These are phyloP conservation scores for Dactylellina cionopaga DNA, from an alignment of 2,329 filamentous ascomycete genomes.

Conservation along the genomic window DNA sequence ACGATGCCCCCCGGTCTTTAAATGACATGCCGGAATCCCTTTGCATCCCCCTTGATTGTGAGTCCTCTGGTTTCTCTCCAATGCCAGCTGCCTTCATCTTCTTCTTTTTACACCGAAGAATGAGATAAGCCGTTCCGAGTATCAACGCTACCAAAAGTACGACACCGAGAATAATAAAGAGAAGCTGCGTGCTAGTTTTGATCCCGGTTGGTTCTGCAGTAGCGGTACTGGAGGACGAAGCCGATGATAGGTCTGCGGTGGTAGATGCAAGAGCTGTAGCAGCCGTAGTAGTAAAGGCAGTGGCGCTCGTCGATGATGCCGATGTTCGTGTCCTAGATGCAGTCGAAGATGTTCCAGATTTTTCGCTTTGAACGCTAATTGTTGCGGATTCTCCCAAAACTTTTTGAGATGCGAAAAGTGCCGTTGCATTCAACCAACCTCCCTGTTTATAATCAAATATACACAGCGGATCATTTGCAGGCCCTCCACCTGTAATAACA, in stretches of 20 bases:
- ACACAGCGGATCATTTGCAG: conserved; percentile 50
- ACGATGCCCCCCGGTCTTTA: conserved; percentile 56
- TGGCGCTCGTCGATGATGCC: background rate
- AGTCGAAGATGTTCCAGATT: conserved; percentile 21
- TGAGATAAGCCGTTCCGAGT: conserved; percentile 52
- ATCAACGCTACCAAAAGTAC: conserved; percentile 53
- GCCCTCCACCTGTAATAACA: conserved; percentile 55
- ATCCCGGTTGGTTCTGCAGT: conserved; percentile 31
- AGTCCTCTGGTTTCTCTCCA: conserved; percentile 40
- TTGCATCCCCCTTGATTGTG: conserved; percentile 21
- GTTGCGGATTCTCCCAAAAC: conserved; percentile 13
- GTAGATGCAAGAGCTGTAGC: conserved; percentile 18
- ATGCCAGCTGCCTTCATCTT: conserved; percentile 41
- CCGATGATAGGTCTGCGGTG: conserved; percentile 17
- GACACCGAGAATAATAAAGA: conserved; percentile 55
- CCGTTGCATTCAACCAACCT: conserved; percentile 55
- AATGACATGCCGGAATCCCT: conserved; percentile 55
- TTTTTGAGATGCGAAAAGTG: conserved; percentile 41
- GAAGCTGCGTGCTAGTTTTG: conserved; percentile 54
- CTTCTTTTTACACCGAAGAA: conserved; percentile 53
- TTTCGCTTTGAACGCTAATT: conserved; percentile 8
- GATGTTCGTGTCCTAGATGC: conserved; percentile 21
- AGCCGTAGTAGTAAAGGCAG: conserved; percentile 13
- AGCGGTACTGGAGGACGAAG: conserved; percentile 21
- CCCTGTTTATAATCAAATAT: conserved; percentile 52